Evolutionary conservation across 371 early-diverging fungal genomes (phyloP), one percentile per base, ranked within the genome.

Genomic region (Blakeslea trispora): DNA sequence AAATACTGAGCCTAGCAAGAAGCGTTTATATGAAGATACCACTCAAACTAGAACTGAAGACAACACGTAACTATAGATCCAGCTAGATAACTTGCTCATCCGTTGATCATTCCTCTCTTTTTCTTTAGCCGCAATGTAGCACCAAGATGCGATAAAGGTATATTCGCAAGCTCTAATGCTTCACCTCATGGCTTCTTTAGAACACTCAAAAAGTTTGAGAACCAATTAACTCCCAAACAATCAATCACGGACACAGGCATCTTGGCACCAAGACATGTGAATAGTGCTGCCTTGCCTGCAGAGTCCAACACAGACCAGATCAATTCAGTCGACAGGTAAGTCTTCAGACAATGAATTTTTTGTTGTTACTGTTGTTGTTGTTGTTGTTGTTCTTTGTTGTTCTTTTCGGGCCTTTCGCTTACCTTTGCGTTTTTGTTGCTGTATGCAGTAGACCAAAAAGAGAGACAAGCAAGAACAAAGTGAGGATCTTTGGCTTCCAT

Each of bases 401-500:
- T 9, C 11, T 14, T 11, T 37, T 37, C 2, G n/a, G n/a, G n/a
- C 9, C 37, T 13, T 37, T 14, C 11, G 1, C 37, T 37, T 1
- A 37, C 11, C 37, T 7, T 37, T 37, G 37, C 14, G n/a, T n/a
- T n/a, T n/a, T n/a, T n/a, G n/a, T n/a, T n/a, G n/a, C n/a, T n/a
- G n/a, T n/a, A n/a, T n/a, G 11, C 14, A 37, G 37, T 37, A 14
- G 28, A 28, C 28, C 37, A 13, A 11, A 37, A 37, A 13, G 13
- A 37, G 14, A 13, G 28, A 41, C 2, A 11, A 15, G 4, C 22
- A 51, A 41, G 32, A 34, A 24, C 5, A 49, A 45, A 44, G 66
- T 77, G 19, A 52, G 59, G 7, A 67, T 77, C 3, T 77, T 72
- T 61, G 78, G 78, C 14, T 74, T 64, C 40, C 56, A 70, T 17